These are phyloP conservation scores for Saturnispora sanitii DNA, from an alignment of 805 yeast genomes.

Conservation along the genomic window DNA sequence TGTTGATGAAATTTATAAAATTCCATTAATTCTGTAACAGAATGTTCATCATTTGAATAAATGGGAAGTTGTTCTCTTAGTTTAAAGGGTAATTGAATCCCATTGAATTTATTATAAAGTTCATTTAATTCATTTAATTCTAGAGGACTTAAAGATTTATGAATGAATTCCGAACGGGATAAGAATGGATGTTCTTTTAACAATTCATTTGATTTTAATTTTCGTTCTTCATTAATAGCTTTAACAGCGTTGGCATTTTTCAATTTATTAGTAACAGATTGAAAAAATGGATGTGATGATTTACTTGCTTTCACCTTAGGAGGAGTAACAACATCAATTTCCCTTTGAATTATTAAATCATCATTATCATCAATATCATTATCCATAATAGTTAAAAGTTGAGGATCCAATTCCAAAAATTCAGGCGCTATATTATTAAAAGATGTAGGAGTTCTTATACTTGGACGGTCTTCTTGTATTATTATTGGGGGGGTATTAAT, in stretches of 20 bases:
- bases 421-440: neutral
- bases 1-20: conserved; percentile 6
- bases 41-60: neutral
- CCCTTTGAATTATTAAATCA: conserved; percentile 3
- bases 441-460: too few relatives aligned
- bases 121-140: conserved; percentile 4
- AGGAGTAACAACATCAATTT: neutral
- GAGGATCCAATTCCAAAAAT: neutral
- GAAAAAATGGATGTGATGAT: conserved; percentile 13
- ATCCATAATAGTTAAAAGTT: neutral
- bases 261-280: conserved; percentile 5
- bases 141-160: neutral
- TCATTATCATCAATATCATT: neutral
- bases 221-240: neutral
- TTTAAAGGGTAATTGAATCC: neutral
- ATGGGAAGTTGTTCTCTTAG: neutral
- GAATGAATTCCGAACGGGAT: conserved; percentile 6
- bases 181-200: conserved; percentile 4
- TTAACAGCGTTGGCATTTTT: neutral
- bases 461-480: too few relatives aligned
- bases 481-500: conserved; percentile 2
- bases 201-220: neutral
- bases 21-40: conserved; percentile 4
- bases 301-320: conserved; percentile 7
- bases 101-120: neutral